phyloP scores from a whole-genome alignment of 1,284 basidiomycete species.

The Leccinum subrobustum region DNA sequence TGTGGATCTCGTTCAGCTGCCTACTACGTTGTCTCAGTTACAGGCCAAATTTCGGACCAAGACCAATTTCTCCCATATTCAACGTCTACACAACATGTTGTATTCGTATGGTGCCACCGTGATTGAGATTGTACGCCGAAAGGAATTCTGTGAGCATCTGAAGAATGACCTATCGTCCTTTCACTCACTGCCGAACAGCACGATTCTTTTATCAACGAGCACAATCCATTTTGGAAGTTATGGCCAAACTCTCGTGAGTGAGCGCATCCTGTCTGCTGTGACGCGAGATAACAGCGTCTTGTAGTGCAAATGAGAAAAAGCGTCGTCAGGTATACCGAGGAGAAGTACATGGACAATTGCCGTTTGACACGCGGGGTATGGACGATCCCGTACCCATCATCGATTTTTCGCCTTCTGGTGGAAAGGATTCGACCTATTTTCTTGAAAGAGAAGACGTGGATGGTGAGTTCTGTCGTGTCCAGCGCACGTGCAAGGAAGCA shows the following conservation, averaged over 20 bases:
- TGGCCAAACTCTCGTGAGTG: constrained; percentile 78
- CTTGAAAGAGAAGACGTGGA: constrained; percentile 74
- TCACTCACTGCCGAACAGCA: constrained; percentile 40
- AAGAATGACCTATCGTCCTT: neutral
- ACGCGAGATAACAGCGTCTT: neutral
- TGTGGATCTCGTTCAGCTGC: constrained; percentile 70
- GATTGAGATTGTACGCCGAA: constrained; percentile 86
- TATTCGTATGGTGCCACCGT: constrained; percentile 93
- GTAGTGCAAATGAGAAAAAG: constrained; percentile 69
- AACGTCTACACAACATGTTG: constrained; percentile 85
- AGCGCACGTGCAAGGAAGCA: neutral
- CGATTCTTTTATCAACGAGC: constrained; percentile 78
- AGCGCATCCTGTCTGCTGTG: neutral
- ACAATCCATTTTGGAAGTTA: constrained; percentile 74
- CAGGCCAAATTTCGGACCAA: constrained; percentile 71
- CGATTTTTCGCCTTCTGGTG: constrained; percentile 71
- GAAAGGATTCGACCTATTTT: constrained; percentile 52
- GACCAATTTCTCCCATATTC: constrained; percentile 88
- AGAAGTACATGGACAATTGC: constrained; percentile 77
- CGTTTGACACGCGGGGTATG: constrained; percentile 74
- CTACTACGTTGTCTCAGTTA: constrained; percentile 57
- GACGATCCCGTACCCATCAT: constrained; percentile 74
- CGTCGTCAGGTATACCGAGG: constrained; percentile 76
- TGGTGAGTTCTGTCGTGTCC: constrained; percentile 43
- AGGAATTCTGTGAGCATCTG: constrained; percentile 71